A percentile compares a stretch with the other conserved stretches of the same genome.
Evolutionary conservation across 192 early-diverging fungal genomes (phyloP).

Genomic region (Podochytrium sp.): DNA sequence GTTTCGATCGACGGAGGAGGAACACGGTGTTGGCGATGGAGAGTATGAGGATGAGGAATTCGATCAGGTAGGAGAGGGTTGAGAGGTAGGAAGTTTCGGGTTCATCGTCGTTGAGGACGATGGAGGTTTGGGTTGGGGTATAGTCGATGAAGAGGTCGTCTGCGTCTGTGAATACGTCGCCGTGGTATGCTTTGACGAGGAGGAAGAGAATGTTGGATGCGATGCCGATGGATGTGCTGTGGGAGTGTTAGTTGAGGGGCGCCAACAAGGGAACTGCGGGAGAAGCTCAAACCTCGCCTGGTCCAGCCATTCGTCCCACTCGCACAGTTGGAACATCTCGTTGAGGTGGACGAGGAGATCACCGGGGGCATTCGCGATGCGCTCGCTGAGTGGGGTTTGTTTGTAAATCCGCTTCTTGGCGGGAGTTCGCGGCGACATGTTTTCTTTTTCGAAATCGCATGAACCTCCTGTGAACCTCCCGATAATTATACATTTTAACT

Average conservation of each 20-base stretch:
- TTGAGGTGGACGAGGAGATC: not conserved
- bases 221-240: not conserved
- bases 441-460: not conserved
- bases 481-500: too few relatives aligned
- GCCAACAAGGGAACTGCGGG: too few relatives aligned
- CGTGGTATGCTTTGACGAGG: not conserved
- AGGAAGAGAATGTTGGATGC: conserved; percentile 9
- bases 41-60: not conserved
- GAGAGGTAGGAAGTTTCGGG: not conserved
- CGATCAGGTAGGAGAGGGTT: not conserved
- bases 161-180: conserved; percentile 24
- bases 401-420: not conserved
- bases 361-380: not conserved
- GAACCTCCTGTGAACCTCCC: too few relatives aligned
- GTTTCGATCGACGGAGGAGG: not conserved
- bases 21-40: conserved; percentile 8
- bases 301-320: not conserved
- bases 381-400: not conserved
- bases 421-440: not conserved
- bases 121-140: not conserved
- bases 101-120: not conserved
- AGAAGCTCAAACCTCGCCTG: not conserved
- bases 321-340: not conserved
- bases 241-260: not conserved
- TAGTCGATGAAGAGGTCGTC: conserved; percentile 27